Base-by-base conservation (phyloP, 176 grass and related monocot genomes). In the Carex kokanica region DNA sequence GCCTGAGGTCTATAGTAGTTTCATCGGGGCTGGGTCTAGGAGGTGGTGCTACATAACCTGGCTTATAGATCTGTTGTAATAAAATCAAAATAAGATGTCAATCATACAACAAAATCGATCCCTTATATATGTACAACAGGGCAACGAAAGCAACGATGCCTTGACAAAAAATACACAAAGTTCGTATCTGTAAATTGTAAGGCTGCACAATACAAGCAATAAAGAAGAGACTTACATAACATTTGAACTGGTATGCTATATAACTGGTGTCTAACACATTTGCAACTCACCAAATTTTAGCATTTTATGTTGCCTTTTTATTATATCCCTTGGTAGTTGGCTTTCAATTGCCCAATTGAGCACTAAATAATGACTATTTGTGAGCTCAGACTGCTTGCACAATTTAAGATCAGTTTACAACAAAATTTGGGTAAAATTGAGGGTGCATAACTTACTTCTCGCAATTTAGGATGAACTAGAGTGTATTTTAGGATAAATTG, bases 1-100 rank as follows among this genome's bases (percentile, higher is more conserved):
- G 61, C 94, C 87, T 89, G 16, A 97, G 88, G 75, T 97, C 92
- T 84, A 97, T 94, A 55, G 78, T 89, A 29, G 92, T 92, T 83
- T 97, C 94, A 74, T 94, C 92, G 81, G 87, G 87, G 80, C 91
- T 79, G 41, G 80, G 59, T 81, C 62, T 67, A 77, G 72, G 90
- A 78, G 94, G 92, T 57, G 92, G 85, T 15, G 87, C 88, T 23
- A 88, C 92, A 78, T 97, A 97, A 54, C 92, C 94, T 77, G 88
- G 81, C 70, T 89, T 97, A 86, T 97, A 97, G 88, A 87, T 84
- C 94, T 97, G 86, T 84, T 86, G 58, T 61, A 1, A 85, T 60
- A 75, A 49, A 52, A 60, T 21, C 13, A 56, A 74, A 82, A 83
- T 74, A 69, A 65, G 32, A 17, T 59, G 23, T 53, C 21, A 64